Evolutionary conservation across 495 filamentous ascomycete genomes (phyloP).

Genomic region (Xylaria intraflava): DNA sequence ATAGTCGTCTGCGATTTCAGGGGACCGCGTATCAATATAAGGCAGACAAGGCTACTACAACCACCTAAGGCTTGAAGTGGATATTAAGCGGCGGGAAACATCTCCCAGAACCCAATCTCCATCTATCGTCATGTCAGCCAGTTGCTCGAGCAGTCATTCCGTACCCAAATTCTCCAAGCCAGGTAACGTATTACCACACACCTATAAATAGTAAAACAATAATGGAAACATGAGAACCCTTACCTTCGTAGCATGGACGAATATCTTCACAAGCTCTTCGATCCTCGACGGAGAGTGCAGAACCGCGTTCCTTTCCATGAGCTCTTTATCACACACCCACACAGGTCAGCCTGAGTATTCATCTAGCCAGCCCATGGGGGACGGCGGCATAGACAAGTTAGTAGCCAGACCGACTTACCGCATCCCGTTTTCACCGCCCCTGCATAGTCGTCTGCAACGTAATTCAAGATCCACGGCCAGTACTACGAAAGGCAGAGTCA

Average conservation of each 20-base stretch:
- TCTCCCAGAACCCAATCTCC: constrained; percentile 86
- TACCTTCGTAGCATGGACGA: constrained; percentile 76
- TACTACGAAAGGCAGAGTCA: constrained; percentile 36
- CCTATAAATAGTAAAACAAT: background rate
- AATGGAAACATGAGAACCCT: constrained; percentile 14
- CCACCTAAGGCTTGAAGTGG: no score
- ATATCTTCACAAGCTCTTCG: constrained; percentile 75
- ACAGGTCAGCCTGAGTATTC: constrained; percentile 17
- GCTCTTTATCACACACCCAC: constrained; percentile 36
- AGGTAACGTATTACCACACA: background rate
- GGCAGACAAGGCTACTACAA: no score
- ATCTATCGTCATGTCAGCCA: constrained; percentile 47
- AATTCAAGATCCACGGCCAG: constrained; percentile 86
- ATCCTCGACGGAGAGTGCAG: constrained; percentile 65
- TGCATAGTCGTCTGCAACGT: constrained; percentile 69
- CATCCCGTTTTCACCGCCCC: constrained; percentile 61
- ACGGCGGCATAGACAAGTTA: background rate
- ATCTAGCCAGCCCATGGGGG: background rate
- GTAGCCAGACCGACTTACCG: constrained; percentile 40
- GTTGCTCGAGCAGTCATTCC: constrained; percentile 1
- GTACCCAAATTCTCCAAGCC: background rate
- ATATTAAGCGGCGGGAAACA: constrained; percentile 40
- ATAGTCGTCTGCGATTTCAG: no score
- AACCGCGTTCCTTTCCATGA: constrained; percentile 64
- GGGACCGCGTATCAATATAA: no score